Percentiles rank a stretch among this genome's conserved stretches.
phyloP scores from a whole-genome alignment of 768 basidiomycete genomes.

The Trametes sanguinea region DNA sequence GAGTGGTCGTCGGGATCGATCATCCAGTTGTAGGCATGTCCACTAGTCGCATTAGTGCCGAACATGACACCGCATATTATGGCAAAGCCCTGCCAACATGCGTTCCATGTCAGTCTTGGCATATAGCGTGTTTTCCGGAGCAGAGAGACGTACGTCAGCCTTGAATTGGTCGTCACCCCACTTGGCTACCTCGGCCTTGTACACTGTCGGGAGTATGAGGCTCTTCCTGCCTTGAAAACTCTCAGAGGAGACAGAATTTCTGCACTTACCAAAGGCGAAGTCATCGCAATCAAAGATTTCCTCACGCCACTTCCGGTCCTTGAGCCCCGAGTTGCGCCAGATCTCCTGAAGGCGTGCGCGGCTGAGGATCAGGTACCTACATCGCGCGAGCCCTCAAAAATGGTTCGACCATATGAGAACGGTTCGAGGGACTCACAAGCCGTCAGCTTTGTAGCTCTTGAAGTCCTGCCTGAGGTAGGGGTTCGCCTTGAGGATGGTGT shows the following conservation, averaged over 20 bases:
- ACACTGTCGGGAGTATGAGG: not conserved
- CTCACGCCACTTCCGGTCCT: not conserved
- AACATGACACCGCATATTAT: not conserved
- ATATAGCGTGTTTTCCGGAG: too few species aligned
- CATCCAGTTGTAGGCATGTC: not conserved
- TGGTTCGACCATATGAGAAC: not conserved
- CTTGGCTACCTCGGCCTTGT: not conserved
- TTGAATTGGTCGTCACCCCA: not conserved
- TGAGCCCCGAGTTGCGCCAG: not conserved
- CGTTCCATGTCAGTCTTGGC: too few species aligned
- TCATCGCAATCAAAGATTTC: not conserved
- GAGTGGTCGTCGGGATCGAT: not conserved
- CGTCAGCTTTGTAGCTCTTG: not conserved
- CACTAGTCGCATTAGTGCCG: not conserved
- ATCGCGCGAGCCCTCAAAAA: not conserved
- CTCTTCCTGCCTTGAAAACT: not conserved
- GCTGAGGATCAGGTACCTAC: not conserved
- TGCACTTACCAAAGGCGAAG: not conserved
- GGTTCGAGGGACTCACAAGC: not conserved
- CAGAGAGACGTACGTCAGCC: not conserved
- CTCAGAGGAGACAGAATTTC: too few species aligned
- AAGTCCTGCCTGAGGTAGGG: not conserved
- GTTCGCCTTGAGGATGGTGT: not conserved
- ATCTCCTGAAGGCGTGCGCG: not conserved
- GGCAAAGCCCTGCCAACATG: not conserved